Conservation (phyloP, 305 asterid genomes). For the Striga hermonthica region DNA sequence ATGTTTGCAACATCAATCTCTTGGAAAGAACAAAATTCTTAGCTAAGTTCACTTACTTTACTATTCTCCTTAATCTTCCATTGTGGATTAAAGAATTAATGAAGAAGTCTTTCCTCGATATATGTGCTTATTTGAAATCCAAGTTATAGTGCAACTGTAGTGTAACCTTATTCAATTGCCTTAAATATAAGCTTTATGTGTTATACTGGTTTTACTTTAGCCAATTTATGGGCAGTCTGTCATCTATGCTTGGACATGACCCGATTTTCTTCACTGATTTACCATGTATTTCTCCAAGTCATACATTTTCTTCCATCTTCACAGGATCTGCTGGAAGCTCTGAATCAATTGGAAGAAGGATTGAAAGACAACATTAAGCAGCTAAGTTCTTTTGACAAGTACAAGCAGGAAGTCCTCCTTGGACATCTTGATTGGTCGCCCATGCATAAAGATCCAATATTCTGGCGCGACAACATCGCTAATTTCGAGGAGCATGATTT, state of each 20-base stretch:
- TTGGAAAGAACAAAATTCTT: conserved; percentile 9
- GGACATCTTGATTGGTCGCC: conserved; percentile 96
- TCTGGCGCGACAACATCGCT: conserved; percentile 78
- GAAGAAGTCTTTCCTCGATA: no score
- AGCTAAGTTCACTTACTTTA: background rate
- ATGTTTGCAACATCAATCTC: background rate
- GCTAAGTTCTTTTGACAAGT: conserved; percentile 80
- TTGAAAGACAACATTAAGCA: conserved; percentile 67
- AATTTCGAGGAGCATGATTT: conserved; percentile 80
- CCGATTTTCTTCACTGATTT: conserved; percentile 1
- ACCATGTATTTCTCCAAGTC: conserved; percentile 25
- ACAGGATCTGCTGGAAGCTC: conserved; percentile 81
- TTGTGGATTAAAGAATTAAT: no score
- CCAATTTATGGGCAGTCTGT: conserved; percentile 7
- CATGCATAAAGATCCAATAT: conserved; percentile 83
- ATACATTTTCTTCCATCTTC: conserved; percentile 7
- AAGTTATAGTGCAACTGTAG: no score
- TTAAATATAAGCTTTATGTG: conserved; percentile 19
- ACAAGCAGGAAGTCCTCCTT: conserved; percentile 88
- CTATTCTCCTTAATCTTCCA: no score
- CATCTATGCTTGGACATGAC: conserved; percentile 13
- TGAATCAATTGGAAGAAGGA: conserved; percentile 78
- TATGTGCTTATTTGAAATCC: no score
- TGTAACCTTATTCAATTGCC: background rate
- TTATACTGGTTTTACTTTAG: background rate